Conservation (phyloP, 768 basidiomycete genomes). For the Leccinum truebloodii region DNA sequence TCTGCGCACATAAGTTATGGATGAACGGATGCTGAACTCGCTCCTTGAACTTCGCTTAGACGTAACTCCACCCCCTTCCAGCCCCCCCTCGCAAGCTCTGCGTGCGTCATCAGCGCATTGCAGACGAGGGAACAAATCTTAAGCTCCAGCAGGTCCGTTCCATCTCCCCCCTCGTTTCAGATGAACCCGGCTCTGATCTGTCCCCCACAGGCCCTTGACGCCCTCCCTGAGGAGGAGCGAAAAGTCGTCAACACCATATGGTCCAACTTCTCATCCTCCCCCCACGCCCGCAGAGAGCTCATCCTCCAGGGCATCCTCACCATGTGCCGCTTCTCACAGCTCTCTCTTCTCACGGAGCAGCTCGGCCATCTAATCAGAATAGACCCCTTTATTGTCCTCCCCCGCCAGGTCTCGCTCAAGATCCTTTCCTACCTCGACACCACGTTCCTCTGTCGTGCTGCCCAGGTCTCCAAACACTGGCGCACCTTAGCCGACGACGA, state of each 20-base stretch:
- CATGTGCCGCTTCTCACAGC: slow-evolving; percentile 99
- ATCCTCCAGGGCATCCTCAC: slow-evolving; percentile 96
- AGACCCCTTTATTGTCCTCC: slow-evolving; percentile 90
- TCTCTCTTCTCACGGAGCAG: slow-evolving; percentile 92
- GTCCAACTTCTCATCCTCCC: slow-evolving; percentile 95
- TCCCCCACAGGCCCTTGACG: slow-evolving; percentile 77
- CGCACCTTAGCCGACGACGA: slow-evolving; percentile 91
- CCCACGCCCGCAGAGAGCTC: slow-evolving; percentile 86
- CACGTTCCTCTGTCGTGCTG: slow-evolving; percentile 88
- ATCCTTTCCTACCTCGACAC: slow-evolving; percentile 90
- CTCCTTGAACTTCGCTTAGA: neutral
- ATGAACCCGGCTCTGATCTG: slow-evolving; percentile 10
- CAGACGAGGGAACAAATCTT: too few species aligned
- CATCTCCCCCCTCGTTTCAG: too few species aligned
- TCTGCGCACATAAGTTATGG: too few species aligned
- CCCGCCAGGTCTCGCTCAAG: slow-evolving; percentile 85
- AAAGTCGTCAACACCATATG: slow-evolving; percentile 89
- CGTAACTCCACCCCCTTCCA: too few species aligned
- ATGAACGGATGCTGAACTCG: neutral
- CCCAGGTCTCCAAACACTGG: slow-evolving; percentile 88
- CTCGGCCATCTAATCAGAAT: slow-evolving; percentile 91
- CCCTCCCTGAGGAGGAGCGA: slow-evolving; percentile 81
- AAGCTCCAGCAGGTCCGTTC: too few species aligned
- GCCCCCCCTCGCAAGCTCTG: too few species aligned
- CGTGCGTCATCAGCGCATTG: too few species aligned